phyloP scores from a whole-genome alignment of 257 asterid genomes.

The Nicotiana tomentosiformis region DNA sequence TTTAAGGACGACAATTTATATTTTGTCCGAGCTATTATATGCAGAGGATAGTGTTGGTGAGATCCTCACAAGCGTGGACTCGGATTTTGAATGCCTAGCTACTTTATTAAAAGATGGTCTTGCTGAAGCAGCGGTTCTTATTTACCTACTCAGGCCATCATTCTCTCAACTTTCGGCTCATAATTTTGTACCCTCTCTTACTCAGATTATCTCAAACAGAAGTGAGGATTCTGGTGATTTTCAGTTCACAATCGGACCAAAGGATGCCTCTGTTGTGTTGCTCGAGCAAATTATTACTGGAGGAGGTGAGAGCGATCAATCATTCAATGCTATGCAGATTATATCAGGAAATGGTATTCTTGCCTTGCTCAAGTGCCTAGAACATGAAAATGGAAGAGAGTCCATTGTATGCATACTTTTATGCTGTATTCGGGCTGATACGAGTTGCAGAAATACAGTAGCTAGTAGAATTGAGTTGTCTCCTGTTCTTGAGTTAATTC shows the following conservation, averaged over 20 bases:
- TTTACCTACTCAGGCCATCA: conserved; percentile 56
- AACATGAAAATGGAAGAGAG: conserved; percentile 43
- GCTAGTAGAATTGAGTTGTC: conserved; percentile 57
- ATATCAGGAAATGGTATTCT: conserved; percentile 50
- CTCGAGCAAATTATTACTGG: conserved; percentile 57
- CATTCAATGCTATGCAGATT: conserved; percentile 29
- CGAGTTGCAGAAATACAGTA: conserved; percentile 41
- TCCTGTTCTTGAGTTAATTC: conserved; percentile 64
- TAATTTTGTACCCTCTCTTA: conserved; percentile 37
- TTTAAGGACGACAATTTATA: conserved; percentile 45
- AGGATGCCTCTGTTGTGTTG: conserved; percentile 66
- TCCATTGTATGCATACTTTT: conserved; percentile 44
- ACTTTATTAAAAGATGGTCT: conserved; percentile 66
- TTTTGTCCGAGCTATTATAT: conserved; percentile 52
- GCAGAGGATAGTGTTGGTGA: conserved; percentile 47
- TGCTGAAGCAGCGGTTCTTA: conserved; percentile 56
- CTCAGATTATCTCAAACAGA: conserved; percentile 40
- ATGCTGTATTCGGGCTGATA: conserved; percentile 54
- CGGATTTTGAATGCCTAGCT: conserved; percentile 65
- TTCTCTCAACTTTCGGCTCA: conserved; percentile 54
- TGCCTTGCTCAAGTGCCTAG: conserved; percentile 54
- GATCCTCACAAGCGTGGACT: conserved; percentile 53
- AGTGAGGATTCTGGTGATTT: conserved; percentile 35
- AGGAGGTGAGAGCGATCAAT: conserved; percentile 54
- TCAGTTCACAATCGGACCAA: conserved; percentile 48